Conservation (phyloP, 2,329 filamentous ascomycete genomes). For the Talaromyces sp. region DNA sequence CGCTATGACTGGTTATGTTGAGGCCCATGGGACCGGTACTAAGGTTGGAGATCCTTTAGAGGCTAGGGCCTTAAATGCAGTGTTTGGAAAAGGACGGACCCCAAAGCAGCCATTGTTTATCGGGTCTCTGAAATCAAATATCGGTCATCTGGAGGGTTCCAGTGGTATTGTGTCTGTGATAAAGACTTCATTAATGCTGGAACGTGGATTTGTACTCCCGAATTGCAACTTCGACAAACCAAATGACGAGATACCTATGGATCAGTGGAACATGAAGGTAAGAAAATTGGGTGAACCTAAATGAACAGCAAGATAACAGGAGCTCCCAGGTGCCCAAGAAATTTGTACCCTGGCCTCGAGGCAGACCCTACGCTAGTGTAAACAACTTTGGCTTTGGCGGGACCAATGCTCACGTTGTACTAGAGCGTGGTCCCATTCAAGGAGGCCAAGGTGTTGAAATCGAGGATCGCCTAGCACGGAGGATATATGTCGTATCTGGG, state of each 20-base stretch:
- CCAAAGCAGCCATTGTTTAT: constrained; percentile 27
- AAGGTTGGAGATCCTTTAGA: constrained; percentile 39
- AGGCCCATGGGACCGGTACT: constrained; percentile 50
- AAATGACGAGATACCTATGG: constrained; percentile 28
- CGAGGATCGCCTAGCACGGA: constrained; percentile 15
- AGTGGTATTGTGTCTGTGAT: constrained; percentile 33
- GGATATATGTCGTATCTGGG: constrained; percentile 21
- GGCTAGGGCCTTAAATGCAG: constrained; percentile 23
- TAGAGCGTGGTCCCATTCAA: constrained; percentile 25
- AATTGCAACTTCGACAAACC: constrained; percentile 28
- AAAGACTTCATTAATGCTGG: constrained; percentile 30
- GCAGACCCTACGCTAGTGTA: constrained; percentile 28
- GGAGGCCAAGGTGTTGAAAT: constrained; percentile 20
- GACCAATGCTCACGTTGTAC: constrained; percentile 36
- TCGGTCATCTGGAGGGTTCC: constrained; percentile 33
- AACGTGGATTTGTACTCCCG: constrained; percentile 31
- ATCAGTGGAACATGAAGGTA: constrained; percentile 31
- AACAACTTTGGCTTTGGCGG: constrained; percentile 42
- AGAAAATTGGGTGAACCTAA: too few relatives aligned
- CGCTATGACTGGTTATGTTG: constrained; percentile 37
- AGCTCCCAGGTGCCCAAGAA: constrained; percentile 21
- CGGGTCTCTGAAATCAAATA: constrained; percentile 34
- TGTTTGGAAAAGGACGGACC: constrained; percentile 23
- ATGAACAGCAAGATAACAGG: not conserved
- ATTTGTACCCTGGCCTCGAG: constrained; percentile 29